Evolutionary conservation across 2,329 filamentous ascomycete genomes (phyloP).

Genomic region (Emmonsiellopsis sp.): DNA sequence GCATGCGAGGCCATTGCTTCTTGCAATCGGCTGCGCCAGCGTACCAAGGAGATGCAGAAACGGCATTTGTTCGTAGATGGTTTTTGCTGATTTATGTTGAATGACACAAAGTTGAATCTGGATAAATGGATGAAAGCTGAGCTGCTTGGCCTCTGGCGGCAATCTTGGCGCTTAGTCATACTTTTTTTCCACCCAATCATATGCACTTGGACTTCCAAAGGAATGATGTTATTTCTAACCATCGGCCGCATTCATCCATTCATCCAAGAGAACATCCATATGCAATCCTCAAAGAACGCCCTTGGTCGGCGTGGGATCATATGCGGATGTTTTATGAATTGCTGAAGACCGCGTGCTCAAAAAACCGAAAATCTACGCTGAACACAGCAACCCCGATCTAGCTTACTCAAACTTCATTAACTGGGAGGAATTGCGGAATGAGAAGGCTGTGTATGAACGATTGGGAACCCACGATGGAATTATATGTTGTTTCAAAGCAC

Average conservation of each 20-base stretch:
- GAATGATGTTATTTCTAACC: background rate
- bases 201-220: background rate
- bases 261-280: background rate
- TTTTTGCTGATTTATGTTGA: no score
- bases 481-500: background rate
- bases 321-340: background rate
- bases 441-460: background rate
- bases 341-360: background rate
- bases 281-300: background rate
- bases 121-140: no score
- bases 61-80: no score
- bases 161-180: no score
- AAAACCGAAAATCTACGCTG: background rate
- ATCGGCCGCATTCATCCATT: no score
- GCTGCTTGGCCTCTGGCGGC: no score
- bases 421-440: background rate
- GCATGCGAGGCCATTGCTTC: no score
- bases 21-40: no score
- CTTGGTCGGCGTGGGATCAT: background rate
- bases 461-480: background rate
- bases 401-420: background rate
- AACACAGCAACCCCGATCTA: background rate
- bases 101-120: no score
- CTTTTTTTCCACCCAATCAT: no score
- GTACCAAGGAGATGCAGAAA: no score